A percentile compares a stretch with the other conserved stretches of the same genome.
phyloP scores from a whole-genome alignment of 176 grass and related monocot genomes.

The Musa schizocarpa region DNA sequence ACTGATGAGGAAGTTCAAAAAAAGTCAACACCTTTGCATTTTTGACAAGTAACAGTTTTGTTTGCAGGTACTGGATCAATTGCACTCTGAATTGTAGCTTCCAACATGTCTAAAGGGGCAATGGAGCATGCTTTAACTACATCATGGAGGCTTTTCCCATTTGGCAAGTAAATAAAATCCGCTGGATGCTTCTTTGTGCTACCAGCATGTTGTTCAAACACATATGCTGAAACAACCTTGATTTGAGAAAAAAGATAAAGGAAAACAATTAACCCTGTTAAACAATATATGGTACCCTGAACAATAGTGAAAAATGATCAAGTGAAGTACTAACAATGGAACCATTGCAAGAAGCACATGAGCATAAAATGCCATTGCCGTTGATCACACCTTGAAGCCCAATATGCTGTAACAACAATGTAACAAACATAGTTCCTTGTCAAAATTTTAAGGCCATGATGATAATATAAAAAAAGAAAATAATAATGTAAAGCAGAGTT shows the following conservation, averaged over 20 bases:
- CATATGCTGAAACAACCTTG: constrained; percentile 56
- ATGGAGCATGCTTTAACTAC: constrained; percentile 34
- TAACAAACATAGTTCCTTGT: constrained; percentile 18
- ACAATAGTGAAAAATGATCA: neutral
- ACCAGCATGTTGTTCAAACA: constrained; percentile 74
- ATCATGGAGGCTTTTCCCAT: constrained; percentile 56
- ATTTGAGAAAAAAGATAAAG: constrained; percentile 1
- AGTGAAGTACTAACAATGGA: constrained; percentile 27
- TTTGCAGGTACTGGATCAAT: constrained; percentile 29
- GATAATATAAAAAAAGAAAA: neutral
- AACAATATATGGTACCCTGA: neutral
- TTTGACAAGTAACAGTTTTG: constrained; percentile 29
- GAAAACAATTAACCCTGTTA: neutral
- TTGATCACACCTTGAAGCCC: constrained; percentile 54
- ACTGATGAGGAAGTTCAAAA: neutral
- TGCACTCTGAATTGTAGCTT: constrained; percentile 38
- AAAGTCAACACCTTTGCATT: constrained; percentile 37
- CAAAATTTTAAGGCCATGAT: constrained; percentile 14
- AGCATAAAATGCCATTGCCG: constrained; percentile 35
- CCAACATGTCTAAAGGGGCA: constrained; percentile 42
- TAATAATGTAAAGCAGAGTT: neutral
- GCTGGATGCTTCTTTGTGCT: constrained; percentile 66
- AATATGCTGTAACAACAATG: constrained; percentile 34
- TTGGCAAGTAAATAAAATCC: constrained; percentile 56
- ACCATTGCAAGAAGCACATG: constrained; percentile 56